A percentile compares a stretch with the other conserved stretches of the same genome.
Evolutionary conservation across 2,329 filamentous ascomycete species (phyloP).

Genomic region (Trichoderma breve): DNA sequence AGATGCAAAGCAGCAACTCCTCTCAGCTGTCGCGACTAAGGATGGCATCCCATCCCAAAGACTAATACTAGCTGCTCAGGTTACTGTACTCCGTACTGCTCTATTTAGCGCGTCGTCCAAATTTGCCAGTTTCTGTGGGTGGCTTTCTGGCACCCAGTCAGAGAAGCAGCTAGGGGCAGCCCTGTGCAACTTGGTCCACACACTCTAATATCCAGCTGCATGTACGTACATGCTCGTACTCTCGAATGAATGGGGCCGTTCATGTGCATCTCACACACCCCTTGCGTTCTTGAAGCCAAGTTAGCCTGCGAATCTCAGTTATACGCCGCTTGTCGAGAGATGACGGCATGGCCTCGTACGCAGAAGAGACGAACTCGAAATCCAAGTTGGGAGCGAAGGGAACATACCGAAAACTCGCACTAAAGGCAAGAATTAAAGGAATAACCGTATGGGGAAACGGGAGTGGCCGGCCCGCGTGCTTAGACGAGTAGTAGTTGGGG

Average conservation of each 20-base stretch:
- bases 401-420: background rate
- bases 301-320: background rate
- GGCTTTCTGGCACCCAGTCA: background rate
- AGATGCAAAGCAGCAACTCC: background rate
- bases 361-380: background rate
- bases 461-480: slow-evolving; percentile 8
- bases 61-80: background rate
- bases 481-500: background rate
- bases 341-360: background rate
- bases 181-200: background rate
- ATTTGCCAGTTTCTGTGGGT: background rate
- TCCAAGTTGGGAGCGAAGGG: background rate
- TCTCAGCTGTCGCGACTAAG: background rate
- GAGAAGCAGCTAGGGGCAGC: background rate
- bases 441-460: background rate
- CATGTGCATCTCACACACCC: background rate
- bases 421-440: background rate
- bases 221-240: background rate
- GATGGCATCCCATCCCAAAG: background rate
- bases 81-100: background rate
- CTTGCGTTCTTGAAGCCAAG: background rate
- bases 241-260: background rate
- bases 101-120: slow-evolving; percentile 4
- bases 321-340: slow-evolving; percentile 3
- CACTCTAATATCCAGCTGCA: background rate